phyloP scores from a whole-genome alignment of 306 rosid species.

The Vigna unguiculata region DNA sequence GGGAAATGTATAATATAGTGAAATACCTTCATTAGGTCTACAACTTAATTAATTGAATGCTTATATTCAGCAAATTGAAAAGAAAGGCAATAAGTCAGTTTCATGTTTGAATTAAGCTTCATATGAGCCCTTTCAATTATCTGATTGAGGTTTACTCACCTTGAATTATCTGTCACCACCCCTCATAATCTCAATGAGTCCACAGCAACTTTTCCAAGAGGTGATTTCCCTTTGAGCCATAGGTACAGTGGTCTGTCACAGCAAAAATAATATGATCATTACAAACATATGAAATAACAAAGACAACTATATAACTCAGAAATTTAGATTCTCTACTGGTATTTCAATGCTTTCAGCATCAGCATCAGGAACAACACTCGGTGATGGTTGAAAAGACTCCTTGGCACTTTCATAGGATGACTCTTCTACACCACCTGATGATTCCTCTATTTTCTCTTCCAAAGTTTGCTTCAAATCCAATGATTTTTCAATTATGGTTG shows the following conservation, averaged over 20 bases:
- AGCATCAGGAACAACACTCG: slow-evolving; percentile 40
- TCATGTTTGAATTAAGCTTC: background rate
- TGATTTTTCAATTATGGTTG: slow-evolving; percentile 42
- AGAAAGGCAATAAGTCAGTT: background rate
- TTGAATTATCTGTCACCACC: slow-evolving; percentile 58
- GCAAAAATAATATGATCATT: no score
- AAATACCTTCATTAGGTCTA: background rate
- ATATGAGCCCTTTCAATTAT: background rate
- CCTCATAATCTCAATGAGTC: slow-evolving; percentile 62
- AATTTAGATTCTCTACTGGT: no score
- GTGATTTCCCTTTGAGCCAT: slow-evolving; percentile 48
- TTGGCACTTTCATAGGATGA: slow-evolving; percentile 46
- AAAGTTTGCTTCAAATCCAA: slow-evolving; percentile 19
- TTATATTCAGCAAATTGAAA: background rate
- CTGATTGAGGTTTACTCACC: slow-evolving; percentile 46
- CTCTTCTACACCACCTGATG: slow-evolving; percentile 46
- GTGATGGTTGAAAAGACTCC: slow-evolving; percentile 40
- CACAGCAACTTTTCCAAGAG: slow-evolving; percentile 81
- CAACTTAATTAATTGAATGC: background rate
- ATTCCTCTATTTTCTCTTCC: slow-evolving; percentile 51
- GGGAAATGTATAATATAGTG: background rate
- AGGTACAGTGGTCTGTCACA: slow-evolving; percentile 44
- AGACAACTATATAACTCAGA: background rate
- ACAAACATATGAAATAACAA: slow-evolving; percentile 1
- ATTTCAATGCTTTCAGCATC: slow-evolving; percentile 51